phyloP scores from a whole-genome alignment of 352 stramenopile genomes.

The Globisporangium lucens region DNA sequence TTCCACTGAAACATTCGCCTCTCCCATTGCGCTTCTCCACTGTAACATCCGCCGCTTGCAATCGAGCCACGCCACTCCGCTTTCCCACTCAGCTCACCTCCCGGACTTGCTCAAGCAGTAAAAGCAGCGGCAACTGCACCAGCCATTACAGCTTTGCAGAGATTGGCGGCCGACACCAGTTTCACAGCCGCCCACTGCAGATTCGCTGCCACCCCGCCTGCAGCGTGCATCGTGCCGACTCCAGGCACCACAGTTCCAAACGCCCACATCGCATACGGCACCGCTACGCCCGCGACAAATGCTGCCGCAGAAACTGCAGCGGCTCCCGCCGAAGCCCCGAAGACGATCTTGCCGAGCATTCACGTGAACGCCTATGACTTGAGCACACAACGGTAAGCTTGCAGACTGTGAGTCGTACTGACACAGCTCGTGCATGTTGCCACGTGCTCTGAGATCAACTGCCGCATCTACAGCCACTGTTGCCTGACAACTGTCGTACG shows the following conservation, averaged over 20 bases:
- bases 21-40: neutral
- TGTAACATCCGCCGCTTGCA: neutral
- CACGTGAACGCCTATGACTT: neutral
- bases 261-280: conserved; percentile 5
- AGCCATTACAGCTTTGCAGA: neutral
- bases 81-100: neutral
- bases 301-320: neutral
- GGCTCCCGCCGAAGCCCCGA: neutral
- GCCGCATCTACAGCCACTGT: no score
- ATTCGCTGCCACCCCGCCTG: neutral
- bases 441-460: no score
- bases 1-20: no score
- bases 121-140: neutral
- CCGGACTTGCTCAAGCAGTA: neutral
- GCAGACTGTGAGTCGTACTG: neutral
- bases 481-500: no score
- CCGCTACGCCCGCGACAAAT: neutral
- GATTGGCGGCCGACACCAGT: neutral
- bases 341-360: neutral
- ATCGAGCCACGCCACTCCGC: neutral
- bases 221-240: neutral
- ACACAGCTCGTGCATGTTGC: no score
- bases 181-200: neutral
- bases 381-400: neutral
- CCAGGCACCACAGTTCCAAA: conserved; percentile 1